Evolutionary conservation across 164 flowering plant genomes (phyloP).

Genomic region (Vitis rupestris): DNA sequence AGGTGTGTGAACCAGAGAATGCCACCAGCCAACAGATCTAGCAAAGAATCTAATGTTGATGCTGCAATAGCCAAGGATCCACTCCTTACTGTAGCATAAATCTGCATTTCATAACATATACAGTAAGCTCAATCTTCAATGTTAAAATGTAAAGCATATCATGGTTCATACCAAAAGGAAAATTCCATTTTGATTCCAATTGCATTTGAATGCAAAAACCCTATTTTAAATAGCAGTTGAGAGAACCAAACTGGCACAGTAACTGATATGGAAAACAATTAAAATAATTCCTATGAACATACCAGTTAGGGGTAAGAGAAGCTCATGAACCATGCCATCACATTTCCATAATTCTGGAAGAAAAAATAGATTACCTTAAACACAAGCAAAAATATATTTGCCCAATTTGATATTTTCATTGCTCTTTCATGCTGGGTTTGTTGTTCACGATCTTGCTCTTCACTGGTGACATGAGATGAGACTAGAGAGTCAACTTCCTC

Average conservation of each 20-base stretch:
- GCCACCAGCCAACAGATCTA: slow-evolving; percentile 82
- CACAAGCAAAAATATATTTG: slow-evolving; percentile 50
- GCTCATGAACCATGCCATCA: not conserved
- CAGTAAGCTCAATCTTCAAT: not conserved
- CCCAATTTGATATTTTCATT: slow-evolving; percentile 63
- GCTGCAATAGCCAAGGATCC: slow-evolving; percentile 79
- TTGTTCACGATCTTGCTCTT: slow-evolving; percentile 33
- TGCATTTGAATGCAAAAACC: too few species aligned
- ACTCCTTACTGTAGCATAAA: slow-evolving; percentile 63
- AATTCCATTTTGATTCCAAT: too few species aligned
- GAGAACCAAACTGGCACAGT: too few species aligned
- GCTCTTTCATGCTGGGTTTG: slow-evolving; percentile 64
- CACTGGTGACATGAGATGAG: slow-evolving; percentile 20
- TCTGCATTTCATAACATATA: slow-evolving; percentile 26
- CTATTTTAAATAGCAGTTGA: too few species aligned
- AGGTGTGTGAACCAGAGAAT: slow-evolving; percentile 75
- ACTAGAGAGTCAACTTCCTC: slow-evolving; percentile 58
- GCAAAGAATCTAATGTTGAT: slow-evolving; percentile 70
- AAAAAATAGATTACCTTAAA: slow-evolving; percentile 41
- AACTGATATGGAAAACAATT: too few species aligned
- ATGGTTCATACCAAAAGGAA: too few species aligned
- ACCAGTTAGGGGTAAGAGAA: not conserved
- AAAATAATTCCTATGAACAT: too few species aligned
- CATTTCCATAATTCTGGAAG: not conserved
- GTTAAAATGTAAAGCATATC: not conserved